Evolutionary conservation across 108 stramenopile genomes (phyloP), one percentile per base, ranked within the genome.

Genomic region (Cyclotella distinguenda): DNA sequence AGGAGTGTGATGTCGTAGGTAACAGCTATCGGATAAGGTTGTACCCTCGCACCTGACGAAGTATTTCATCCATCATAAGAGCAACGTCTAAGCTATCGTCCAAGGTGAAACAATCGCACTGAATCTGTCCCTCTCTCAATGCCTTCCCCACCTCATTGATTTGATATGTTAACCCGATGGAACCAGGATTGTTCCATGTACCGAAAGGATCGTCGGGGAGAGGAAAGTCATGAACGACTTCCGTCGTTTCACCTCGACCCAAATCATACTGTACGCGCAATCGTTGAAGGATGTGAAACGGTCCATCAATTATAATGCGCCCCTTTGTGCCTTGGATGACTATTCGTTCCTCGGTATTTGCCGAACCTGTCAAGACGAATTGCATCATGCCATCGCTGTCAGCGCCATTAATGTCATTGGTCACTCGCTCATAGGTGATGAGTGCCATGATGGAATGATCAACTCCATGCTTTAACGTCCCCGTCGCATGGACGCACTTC

Each of bases 271-370:
- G 4, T 1, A 89, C 61, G 28, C 73, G 52, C 7, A 89, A 47
- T 12, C 54, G 26, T 27, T 81, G 81, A 9, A 85, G 87, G 26
- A 80, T 82, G 46, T 88, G 87, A 21, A 78, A 76, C 7, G 85
- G 85, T 10, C 77, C 43, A 30, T 83, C 81, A n/a, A 88, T 25
- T 13, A 76, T 53, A 43, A 86, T 74, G 7, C 87, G 76, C 12
- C 86, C 86, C 47, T 79, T 55, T 2, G 74, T 79, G 6, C 82
- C 82, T 56, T 82, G 78, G 28, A 82, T 26, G 1, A 66, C 68
- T 16, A 60, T 32, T 19, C 78, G 68, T 40, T 79, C 82, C 56
- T 82, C 82, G 0, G 78, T 82, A 38, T 79, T 70, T n/a, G 82
- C 78, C 15, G 74, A 74, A 7, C 73, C 78, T 0, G 78, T 82